Percentiles rank a stretch among this genome's conserved stretches.
These are phyloP conservation scores for Solanum corneliomulleri DNA, from an alignment of 257 asterid species.

Conservation along the genomic window DNA sequence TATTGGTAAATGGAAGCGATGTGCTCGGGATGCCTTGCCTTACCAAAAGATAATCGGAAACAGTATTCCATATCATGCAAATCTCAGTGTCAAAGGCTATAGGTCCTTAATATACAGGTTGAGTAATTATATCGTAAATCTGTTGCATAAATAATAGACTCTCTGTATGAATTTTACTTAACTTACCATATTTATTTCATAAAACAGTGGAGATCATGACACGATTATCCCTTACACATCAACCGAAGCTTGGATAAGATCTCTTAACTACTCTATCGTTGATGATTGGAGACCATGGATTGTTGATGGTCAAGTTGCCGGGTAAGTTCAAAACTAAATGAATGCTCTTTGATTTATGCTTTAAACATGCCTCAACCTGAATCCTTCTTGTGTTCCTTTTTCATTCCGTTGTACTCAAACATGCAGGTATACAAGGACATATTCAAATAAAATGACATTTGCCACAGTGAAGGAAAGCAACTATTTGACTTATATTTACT, in stretches of 20 bases:
- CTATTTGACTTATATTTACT: background rate
- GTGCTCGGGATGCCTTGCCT: background rate
- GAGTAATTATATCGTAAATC: background rate
- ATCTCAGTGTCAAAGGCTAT: conserved; percentile 12
- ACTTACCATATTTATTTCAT: background rate
- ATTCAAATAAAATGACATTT: conserved; percentile 18
- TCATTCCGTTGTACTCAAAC: background rate
- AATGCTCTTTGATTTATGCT: background rate
- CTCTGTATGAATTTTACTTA: background rate
- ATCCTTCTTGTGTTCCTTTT: background rate
- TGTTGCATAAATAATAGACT: background rate
- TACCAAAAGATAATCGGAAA: background rate
- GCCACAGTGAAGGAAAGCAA: conserved; percentile 22
- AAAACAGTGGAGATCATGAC: conserved; percentile 23
- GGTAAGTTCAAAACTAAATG: conserved; percentile 1
- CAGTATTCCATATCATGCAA: background rate
- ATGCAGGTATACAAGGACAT: conserved; percentile 23
- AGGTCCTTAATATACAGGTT: conserved; percentile 29
- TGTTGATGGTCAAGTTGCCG: conserved; percentile 20
- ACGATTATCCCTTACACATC: conserved; percentile 1
- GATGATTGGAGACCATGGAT: conserved; percentile 26
- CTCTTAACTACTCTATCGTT: conserved; percentile 8
- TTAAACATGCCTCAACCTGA: background rate
- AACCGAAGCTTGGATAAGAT: conserved; percentile 22
- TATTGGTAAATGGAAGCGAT: background rate